Percentiles rank a stretch among this genome's conserved stretches.
Evolutionary conservation across 2,329 filamentous ascomycete genomes (phyloP).

Genomic region (Botrytis fragariae): DNA sequence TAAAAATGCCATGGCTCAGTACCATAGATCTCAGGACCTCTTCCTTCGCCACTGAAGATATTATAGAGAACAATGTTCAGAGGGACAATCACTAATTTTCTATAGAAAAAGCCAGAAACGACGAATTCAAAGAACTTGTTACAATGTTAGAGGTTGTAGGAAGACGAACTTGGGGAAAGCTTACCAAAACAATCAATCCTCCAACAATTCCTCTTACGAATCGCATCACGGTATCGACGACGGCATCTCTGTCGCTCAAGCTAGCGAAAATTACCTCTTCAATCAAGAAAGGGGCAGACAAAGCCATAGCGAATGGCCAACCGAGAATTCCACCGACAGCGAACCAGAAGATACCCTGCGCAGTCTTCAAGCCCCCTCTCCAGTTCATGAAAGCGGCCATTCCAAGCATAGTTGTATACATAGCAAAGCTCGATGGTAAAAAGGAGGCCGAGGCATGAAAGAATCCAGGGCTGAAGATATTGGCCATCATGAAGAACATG

Average conservation of each 20-base stretch:
- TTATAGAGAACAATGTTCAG: constrained; percentile 97
- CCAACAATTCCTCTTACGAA: constrained; percentile 63
- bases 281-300: constrained; percentile 75
- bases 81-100: constrained; percentile 70
- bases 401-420: constrained; percentile 89
- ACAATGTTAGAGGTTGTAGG: constrained; percentile 33
- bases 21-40: constrained; percentile 87
- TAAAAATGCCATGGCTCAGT: constrained; percentile 98
- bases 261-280: constrained; percentile 67
- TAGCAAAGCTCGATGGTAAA: constrained; percentile 91
- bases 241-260: constrained; percentile 55
- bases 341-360: constrained; percentile 86
- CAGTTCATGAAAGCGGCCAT: constrained; percentile 89
- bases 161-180: not conserved
- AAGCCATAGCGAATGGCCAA: constrained; percentile 89
- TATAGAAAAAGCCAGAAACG: constrained; percentile 84
- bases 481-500: constrained; percentile 76
- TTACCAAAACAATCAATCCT: constrained; percentile 36
- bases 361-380: constrained; percentile 74
- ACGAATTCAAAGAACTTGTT: constrained; percentile 64
- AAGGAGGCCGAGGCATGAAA: constrained; percentile 88
- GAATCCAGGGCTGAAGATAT: constrained; percentile 81
- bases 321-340: constrained; percentile 80
- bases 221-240: constrained; percentile 59
- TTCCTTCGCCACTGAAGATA: constrained; percentile 74